Evolutionary conservation across 305 asterid genomes (phyloP), one percentile per base, ranked within the genome.

Genomic region (Salvia sclarea): DNA sequence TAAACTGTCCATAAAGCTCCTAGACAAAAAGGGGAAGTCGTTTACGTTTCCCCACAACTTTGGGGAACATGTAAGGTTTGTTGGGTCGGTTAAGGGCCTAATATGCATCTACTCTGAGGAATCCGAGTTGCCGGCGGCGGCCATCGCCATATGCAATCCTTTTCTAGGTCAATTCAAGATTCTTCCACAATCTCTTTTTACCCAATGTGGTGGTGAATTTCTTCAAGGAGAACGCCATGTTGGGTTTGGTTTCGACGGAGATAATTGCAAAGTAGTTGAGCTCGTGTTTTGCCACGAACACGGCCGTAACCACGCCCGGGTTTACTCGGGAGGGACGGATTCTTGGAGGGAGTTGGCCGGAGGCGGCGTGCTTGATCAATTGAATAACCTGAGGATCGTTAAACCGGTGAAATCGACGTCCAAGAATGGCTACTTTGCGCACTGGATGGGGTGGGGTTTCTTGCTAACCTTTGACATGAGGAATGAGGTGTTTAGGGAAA

Each of bases 101-200:
- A 45, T 64, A 17, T 64, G 58, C 14, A 47, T 48, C 20, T 2
- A 64, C 12, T 21, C 24, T 0, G 40, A 3, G 3, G 0, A 12
- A 1, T 10, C 1, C 0, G 24, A 10, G 0, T 22, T 33, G 0
- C 11, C n/a, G n/a, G n/a, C n/a, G n/a, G n/a, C n/a, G n/a, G n/a
- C 49, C 0, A 35, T 49, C 8, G 48, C n/a, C n/a, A n/a, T 64
- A 2, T 64, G 70, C 59, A 64, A 64, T 21, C 69, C 69, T 28
- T 14, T 16, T 31, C 43, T 64, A 20, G 48, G 48, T 25, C 0
- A 31, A 31, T 17, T 10, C 13, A 6, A 28, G 8, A 8, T 8
- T 1, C 2, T 10, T 1, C 14, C 1, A n/a, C n/a, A n/a, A n/a
- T n/a, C n/a, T n/a, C n/a, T n/a, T n/a, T n/a, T n/a, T n/a, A n/a